Base-by-base conservation (phyloP, 2,329 filamentous ascomycete genomes). In the Xylariaceae sp. region DNA sequence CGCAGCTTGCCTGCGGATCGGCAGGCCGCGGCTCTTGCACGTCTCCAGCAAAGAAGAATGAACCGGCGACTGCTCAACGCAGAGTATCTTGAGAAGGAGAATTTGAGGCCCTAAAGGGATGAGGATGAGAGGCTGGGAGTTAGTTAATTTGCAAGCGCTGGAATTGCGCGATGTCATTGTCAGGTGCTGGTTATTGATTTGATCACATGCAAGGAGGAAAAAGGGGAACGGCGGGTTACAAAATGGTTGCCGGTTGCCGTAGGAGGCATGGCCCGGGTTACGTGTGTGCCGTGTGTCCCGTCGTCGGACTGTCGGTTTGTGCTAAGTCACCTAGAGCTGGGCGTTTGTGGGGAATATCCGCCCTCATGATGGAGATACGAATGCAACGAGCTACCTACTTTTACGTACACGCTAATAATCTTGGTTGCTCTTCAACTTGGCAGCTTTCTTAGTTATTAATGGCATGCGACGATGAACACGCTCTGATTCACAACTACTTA, bases 41-140 rank as follows among this genome's bases (percentile, higher is more conserved):
- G 82, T 6, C 77, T 85, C 11, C 78, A 83, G 69, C 76, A 78
- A 69, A 77, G 80, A 67, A 79, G 77, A 68, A 76, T 77, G n/a
- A 78, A 83, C 69, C 80, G 80, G 68, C 75, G 73, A 68, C 73
- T 72, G 57, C 58, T 60, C 34, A 55, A 56, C 45, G 60, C 61
- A 10, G 57, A 52, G 23, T 54, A 18, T 51, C 62, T 67, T 10
- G 65, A 71, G 51, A 71, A 83, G 74, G 82, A 84, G 73, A 84
- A 84, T 66, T 62, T 81, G 62, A 72, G 57, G 34, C 60, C 62
- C 23, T 30, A 30, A 30, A 30, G 23, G 17, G 2, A 42, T 59
- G 51, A 62, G 34, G 39, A 37, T 11, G 7, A 45, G 15, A 58
- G 42, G 42, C 50, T 10, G 49, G 45, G 17, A 50, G 7, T 42